Base-by-base conservation (phyloP, 495 filamentous ascomycete genomes). In the Neurospora tetrasperma region DNA sequence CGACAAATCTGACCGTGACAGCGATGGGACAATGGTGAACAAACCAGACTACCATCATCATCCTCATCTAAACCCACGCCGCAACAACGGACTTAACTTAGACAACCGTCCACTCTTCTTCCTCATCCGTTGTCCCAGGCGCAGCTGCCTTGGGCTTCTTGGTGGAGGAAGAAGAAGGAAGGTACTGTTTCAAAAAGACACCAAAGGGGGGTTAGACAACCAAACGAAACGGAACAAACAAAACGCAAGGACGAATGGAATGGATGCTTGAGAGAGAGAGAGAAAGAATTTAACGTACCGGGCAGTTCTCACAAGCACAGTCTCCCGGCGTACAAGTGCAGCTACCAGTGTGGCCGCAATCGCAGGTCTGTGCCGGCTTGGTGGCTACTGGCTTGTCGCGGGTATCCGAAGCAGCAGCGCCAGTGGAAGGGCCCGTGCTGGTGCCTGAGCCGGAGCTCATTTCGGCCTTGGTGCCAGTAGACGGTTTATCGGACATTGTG, bases 231-330 rank as follows among this genome's bases (percentile, higher is more conserved):
- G 4, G 35, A 38, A 38, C 35, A 31, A 31, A 38, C 35, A 38
- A 38, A 38, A 38, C 35, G 35, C 35, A 38, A 38, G 35, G 5
- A 38, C 0, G 35, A 38, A 38, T 38, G 4, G 35, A 38, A 38
- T 38, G 35, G 35, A 38, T 6, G 0, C 35, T 38, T 4, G 35
- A 31, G 18, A n/a, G 35, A 39, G 14, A 11, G 9, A 41, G 9
- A 41, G 8, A 9, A 4, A 9, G 10, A 9, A 41, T 3, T 0
- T 9, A 11, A 41, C 40, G 11, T 70, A 76, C 75, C 6, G 76
- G 74, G 74, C 77, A 79, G 44, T 74, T 76, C 8, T 73, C 39
- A 35, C 77, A 79, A 23, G 75, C 74, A 74, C 77, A 79, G 59
- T 76, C 43, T 1, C 77, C 77, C 70, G 69, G 5, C 14, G 75